phyloP scores from a whole-genome alignment of 306 rosid genomes.

The Lablab purpureus region DNA sequence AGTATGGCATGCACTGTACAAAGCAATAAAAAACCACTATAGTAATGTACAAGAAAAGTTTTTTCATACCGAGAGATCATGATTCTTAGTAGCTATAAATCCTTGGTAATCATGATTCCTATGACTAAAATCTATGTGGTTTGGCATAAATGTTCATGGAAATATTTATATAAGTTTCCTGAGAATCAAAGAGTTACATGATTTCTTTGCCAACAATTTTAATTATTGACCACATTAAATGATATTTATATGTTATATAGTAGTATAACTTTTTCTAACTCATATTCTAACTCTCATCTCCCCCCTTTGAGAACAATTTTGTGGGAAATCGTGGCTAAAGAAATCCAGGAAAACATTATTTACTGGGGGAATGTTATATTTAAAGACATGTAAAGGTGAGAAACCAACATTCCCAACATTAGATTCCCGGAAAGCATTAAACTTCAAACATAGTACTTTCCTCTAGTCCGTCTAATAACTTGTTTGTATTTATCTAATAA shows the following conservation, averaged over 20 bases:
- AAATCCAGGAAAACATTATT: too few species aligned
- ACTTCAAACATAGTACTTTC: neutral
- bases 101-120: neutral
- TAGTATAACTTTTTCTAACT: too few species aligned
- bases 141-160: neutral
- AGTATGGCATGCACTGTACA: neutral
- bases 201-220: neutral
- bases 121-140: neutral
- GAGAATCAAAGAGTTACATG: neutral
- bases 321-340: too few species aligned
- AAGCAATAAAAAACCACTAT: conserved; percentile 13
- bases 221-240: neutral
- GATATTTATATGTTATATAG: too few species aligned
- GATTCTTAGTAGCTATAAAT: neutral
- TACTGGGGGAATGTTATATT: too few species aligned
- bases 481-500: neutral
- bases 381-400: too few species aligned
- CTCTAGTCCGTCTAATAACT: neutral
- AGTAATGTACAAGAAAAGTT: neutral
- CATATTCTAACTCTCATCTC: neutral
- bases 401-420: too few species aligned
- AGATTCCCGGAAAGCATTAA: neutral
- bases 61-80: neutral
- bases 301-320: too few species aligned
- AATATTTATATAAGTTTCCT: neutral